phyloP scores from a whole-genome alignment of 164 flowering plant genomes.

The Chloranthus sessilifolius region DNA sequence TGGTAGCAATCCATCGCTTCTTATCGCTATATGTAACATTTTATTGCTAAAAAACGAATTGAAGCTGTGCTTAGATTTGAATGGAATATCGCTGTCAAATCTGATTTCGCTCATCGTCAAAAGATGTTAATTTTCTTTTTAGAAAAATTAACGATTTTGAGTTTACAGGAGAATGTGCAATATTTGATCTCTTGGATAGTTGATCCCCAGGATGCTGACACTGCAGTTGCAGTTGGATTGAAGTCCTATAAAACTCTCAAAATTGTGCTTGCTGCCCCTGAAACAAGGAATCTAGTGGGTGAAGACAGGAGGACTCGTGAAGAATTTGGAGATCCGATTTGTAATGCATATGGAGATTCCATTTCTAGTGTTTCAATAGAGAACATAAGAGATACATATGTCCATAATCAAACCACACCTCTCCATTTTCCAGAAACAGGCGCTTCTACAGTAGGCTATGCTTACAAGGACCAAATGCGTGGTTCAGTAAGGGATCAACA shows the following conservation, averaged over 20 bases:
- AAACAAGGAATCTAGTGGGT: slow-evolving; percentile 36
- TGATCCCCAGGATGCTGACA: slow-evolving; percentile 75
- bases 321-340: slow-evolving; percentile 31
- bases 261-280: slow-evolving; percentile 82
- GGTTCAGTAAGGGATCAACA: slow-evolving; percentile 14
- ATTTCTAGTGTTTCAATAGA: slow-evolving; percentile 17
- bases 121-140: no score
- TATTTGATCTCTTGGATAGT: no score
- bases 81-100: no score
- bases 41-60: no score
- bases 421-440: slow-evolving; percentile 15
- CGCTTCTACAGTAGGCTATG: background rate
- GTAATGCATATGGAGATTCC: slow-evolving; percentile 18
- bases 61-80: no score
- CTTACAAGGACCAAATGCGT: slow-evolving; percentile 14
- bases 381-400: slow-evolving; percentile 16
- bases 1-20: no score
- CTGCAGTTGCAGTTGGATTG: slow-evolving; percentile 76
- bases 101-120: no score
- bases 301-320: slow-evolving; percentile 25
- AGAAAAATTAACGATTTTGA: no score
- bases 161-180: no score
- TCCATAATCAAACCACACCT: slow-evolving; percentile 16
- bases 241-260: slow-evolving; percentile 86
- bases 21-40: no score